These are phyloP conservation scores for Penicillium aurantiogriseum DNA, from an alignment of 2,329 filamentous ascomycete genomes.

Conservation along the genomic window DNA sequence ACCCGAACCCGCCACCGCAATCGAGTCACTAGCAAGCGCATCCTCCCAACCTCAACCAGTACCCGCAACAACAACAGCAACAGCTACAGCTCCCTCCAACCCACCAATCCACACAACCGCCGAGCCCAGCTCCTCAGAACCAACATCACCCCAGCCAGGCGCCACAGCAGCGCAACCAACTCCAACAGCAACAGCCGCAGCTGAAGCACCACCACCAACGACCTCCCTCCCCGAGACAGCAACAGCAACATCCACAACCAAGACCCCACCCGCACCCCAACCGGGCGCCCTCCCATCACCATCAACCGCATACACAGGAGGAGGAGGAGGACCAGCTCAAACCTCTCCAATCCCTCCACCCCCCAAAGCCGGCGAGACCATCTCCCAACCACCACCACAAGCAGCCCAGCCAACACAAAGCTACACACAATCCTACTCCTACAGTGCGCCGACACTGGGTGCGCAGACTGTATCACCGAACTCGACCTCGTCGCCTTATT, in stretches of 20 bases:
- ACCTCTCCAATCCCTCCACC: slow-evolving; percentile 17
- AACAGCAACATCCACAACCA: slow-evolving; percentile 6
- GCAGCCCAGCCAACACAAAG: background rate
- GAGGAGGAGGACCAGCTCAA: background rate
- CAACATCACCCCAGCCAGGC: slow-evolving; percentile 44
- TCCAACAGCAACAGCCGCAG: background rate
- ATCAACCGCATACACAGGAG: background rate
- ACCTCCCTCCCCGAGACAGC: slow-evolving; percentile 15
- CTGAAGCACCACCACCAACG: slow-evolving; percentile 9
- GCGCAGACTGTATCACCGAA: slow-evolving; percentile 15
- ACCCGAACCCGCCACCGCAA: slow-evolving; percentile 25
- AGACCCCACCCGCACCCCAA: slow-evolving; percentile 40
- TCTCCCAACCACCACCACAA: background rate
- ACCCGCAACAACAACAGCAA: slow-evolving; percentile 28
- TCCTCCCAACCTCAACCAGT: slow-evolving; percentile 29
- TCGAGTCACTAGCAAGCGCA: slow-evolving; percentile 14
- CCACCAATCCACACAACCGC: background rate
- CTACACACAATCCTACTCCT: slow-evolving; percentile 17
- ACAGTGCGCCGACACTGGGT: background rate
- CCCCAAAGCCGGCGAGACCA: slow-evolving; percentile 18
- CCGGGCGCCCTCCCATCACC: slow-evolving; percentile 31
- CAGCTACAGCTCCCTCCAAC: background rate
- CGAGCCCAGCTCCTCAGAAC: background rate
- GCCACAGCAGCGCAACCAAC: slow-evolving; percentile 17
- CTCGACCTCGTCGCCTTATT: slow-evolving; percentile 28